Base-by-base conservation (phyloP, 805 yeast genomes). In the Pichia rugopelliculosa region DNA sequence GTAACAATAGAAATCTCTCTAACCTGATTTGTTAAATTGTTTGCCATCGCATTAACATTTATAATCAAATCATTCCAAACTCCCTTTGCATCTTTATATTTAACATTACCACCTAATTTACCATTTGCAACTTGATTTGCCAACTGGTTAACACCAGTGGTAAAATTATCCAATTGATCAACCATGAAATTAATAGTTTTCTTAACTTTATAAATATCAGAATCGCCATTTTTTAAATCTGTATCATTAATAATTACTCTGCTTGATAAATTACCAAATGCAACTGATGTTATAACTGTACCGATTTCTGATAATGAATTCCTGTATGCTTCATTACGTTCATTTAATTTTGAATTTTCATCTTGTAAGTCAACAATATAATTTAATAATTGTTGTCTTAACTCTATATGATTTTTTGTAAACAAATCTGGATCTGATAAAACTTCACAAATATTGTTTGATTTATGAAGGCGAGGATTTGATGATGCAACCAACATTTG, bases 91-190 rank as follows among this genome's bases (percentile, higher is more conserved):
- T 90, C 91, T 45, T 80, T 82, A 33, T 82, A 82, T 53, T 82
- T 84, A 37, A 91, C 95, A 60, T 85, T 93, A 36, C 96, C 96
- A 55, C 96, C 96, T 37, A 87, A 72, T 53, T 86, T 86, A 56
- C 96, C 96, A 57, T 86, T 85, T 26, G 95, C 91, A 20, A 87
- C 96, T 56, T 87, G 95, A 17, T 90, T 86, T 36, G 96, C 93
- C 23, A 87, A 86, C 50, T 87, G 80, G 34, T 89, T 84, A 38
- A 87, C 93, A 62, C 86, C 93, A 46, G 75, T 74, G 26, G 93
- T 88, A 64, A 85, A 86, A 12, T 86, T 77, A 61, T 84, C 90
- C 51, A 85, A 72, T 65, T 86, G 95, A 59, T 83, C 88, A 87
- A 87, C 84, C 96, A 87, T 87, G 21, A 86, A 78, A 64, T 87